Evolutionary conservation across 2,329 filamentous ascomycete genomes (phyloP).

Genomic region (Bipolaris oryzae): DNA sequence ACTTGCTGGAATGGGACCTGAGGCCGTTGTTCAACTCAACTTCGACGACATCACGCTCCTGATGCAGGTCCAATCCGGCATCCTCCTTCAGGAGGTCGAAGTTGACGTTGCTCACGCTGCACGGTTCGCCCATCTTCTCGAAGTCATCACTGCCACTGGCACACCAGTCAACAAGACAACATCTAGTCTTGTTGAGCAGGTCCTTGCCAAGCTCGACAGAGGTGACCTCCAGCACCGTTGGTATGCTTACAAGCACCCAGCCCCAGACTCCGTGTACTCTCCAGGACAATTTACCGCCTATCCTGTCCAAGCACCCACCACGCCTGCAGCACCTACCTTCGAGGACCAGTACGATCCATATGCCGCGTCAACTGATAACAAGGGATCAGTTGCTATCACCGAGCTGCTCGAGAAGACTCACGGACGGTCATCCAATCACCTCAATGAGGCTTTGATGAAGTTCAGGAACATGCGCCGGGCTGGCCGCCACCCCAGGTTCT

Average conservation of each 20-base stretch:
- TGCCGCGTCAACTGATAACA: slow-evolving; percentile 87
- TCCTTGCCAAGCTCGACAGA: slow-evolving; percentile 60
- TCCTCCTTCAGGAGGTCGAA: slow-evolving; percentile 54
- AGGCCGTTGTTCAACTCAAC: slow-evolving; percentile 63
- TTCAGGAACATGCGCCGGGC: slow-evolving; percentile 93
- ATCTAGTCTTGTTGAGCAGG: slow-evolving; percentile 63
- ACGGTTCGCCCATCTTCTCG: slow-evolving; percentile 67
- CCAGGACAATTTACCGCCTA: slow-evolving; percentile 60
- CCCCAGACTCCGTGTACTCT: slow-evolving; percentile 50
- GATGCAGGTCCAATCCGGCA: slow-evolving; percentile 64
- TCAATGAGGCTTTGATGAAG: slow-evolving; percentile 80
- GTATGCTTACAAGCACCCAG: slow-evolving; percentile 63
- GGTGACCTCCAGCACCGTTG: slow-evolving; percentile 59
- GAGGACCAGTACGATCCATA: slow-evolving; percentile 93
- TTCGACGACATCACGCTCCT: slow-evolving; percentile 62
- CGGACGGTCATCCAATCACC: slow-evolving; percentile 72
- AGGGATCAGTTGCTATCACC: slow-evolving; percentile 87
- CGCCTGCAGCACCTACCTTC: slow-evolving; percentile 64
- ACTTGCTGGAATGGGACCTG: slow-evolving; percentile 64
- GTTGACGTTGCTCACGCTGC: slow-evolving; percentile 63
- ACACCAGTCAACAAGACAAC: slow-evolving; percentile 63
- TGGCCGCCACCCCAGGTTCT: slow-evolving; percentile 90
- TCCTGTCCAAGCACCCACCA: slow-evolving; percentile 53
- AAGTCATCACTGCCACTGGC: slow-evolving; percentile 60
- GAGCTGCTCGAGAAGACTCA: slow-evolving; percentile 84